Evolutionary conservation across 371 early-diverging fungal genomes (phyloP), one percentile per base, ranked within the genome.

Genomic region (Basidiobolus heterosporus): DNA sequence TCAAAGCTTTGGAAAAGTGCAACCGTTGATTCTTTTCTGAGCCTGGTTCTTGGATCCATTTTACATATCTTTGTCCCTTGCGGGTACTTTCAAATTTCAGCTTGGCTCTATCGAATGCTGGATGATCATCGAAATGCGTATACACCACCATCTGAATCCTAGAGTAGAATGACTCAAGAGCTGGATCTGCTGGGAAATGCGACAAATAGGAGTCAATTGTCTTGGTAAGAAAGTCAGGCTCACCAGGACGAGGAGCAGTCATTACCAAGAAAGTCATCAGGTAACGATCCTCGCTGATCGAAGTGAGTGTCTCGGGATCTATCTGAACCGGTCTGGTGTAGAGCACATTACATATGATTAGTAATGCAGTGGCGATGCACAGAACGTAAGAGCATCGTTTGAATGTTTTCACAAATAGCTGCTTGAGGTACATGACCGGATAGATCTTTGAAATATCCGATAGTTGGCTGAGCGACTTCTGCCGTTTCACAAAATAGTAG

Each of bases 171-270:
- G 70, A 68, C 16, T 54, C 55, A 1, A 60, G 55, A 0, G 53
- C 51, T 7, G 71, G 73, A 3, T 40, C 40, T n/a, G 40, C 40
- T 7, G 70, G 69, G 65, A 72, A 74, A 41, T 70, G 62, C n/a
- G 48, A 50, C 15, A 75, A 55, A 44, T 74, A 75, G 1, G 72
- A 70, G 3, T 66, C 55, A 0, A 75, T 53, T 0, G 74, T 73
- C 17, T 61, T 52, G 6, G 65, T 59, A 15, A 75, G 53, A 17
- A 67, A 71, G 16, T 65, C 60, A 5, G 67, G 68, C 42, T 72
- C 69, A 15, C 61, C 60, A 13, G 65, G 66, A 43, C 76, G 58
- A 1, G 76, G 76, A 0, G 76, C 76, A 1, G 74, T 74, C 71
- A 75, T 72, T 38, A 74, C 57, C 6, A 74, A 56, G 47, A 75